Evolutionary conservation across 192 early-diverging fungal genomes (phyloP).

Genomic region (Coemansia sp.): DNA sequence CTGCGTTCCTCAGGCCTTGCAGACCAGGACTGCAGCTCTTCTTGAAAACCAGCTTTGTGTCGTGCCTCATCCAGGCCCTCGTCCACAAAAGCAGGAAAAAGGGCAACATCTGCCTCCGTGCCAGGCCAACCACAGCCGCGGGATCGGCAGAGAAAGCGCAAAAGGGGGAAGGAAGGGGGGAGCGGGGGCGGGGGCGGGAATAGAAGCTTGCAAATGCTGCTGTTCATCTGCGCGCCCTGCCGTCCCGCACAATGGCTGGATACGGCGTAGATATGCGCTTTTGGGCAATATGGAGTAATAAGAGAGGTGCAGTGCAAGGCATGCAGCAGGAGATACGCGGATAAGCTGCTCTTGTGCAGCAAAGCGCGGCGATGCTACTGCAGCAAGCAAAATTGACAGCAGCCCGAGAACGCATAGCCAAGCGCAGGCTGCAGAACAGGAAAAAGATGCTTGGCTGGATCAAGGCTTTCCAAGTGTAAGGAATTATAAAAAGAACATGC

Average conservation of each 20-base stretch:
- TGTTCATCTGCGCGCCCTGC: not conserved
- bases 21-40: not conserved
- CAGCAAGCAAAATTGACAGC: not conserved
- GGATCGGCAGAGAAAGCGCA: constrained; percentile 4
- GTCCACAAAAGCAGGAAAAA: constrained; percentile 4
- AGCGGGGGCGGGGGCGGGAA: not conserved
- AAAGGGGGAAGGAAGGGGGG: not conserved
- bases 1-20: not conserved
- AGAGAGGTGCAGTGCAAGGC: not conserved
- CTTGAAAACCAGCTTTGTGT: not conserved
- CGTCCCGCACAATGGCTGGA: not conserved
- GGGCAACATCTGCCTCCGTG: not conserved
- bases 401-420: not conserved
- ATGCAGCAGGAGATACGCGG: not conserved
- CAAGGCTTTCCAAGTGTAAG: not conserved
- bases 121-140: constrained; percentile 4
- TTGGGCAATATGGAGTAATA: not conserved
- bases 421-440: not conserved
- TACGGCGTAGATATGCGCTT: not conserved
- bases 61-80: not conserved
- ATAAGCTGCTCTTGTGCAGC: not conserved
- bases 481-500: not conserved
- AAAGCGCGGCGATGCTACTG: not conserved
- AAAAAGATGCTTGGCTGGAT: not conserved
- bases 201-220: not conserved